Evolutionary conservation across 495 filamentous ascomycete genomes (phyloP).

Genomic region (Penicillium silybi): DNA sequence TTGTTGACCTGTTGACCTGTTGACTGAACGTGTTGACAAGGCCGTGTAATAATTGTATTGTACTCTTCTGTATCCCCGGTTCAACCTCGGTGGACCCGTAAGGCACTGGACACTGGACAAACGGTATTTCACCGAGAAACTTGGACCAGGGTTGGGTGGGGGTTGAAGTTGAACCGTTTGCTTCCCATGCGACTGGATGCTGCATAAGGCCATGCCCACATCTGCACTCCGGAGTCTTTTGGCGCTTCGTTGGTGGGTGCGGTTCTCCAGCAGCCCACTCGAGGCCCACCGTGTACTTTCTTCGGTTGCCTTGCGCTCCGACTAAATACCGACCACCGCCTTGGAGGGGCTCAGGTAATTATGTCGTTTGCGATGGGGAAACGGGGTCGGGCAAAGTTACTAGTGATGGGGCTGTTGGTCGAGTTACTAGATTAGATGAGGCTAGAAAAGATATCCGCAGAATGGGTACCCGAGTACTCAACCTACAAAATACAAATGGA

Average conservation of each 20-base stretch:
- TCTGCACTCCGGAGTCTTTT: slow-evolving; percentile 11
- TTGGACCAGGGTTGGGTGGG: slow-evolving; percentile 1
- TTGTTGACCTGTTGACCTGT: not conserved
- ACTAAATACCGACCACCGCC: not conserved
- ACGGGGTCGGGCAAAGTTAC: not conserved
- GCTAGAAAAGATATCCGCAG: not conserved
- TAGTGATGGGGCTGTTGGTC: not conserved
- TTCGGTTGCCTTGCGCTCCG: slow-evolving; percentile 8
- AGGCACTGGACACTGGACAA: not conserved
- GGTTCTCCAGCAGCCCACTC: slow-evolving; percentile 6
- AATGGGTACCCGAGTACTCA: not conserved
- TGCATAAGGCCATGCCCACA: slow-evolving; percentile 15
- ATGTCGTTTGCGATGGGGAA: not conserved
- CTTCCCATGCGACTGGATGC: not conserved
- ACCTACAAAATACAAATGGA: not conserved
- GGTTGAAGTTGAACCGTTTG: slow-evolving; percentile 11
- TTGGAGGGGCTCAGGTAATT: not conserved
- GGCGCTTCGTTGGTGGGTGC: slow-evolving; percentile 5
- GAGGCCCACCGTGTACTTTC: slow-evolving; percentile 4
- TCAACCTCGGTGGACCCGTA: not conserved
- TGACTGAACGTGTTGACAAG: not conserved
- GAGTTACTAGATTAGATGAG: not conserved
- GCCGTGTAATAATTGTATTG: not conserved
- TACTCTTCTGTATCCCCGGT: not conserved
- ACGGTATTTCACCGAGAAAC: slow-evolving; percentile 5